Percentiles rank a stretch among this genome's conserved stretches.
These are phyloP conservation scores for Saprolegnia diclina DNA, from an alignment of 352 stramenopile species.

Conservation along the genomic window DNA sequence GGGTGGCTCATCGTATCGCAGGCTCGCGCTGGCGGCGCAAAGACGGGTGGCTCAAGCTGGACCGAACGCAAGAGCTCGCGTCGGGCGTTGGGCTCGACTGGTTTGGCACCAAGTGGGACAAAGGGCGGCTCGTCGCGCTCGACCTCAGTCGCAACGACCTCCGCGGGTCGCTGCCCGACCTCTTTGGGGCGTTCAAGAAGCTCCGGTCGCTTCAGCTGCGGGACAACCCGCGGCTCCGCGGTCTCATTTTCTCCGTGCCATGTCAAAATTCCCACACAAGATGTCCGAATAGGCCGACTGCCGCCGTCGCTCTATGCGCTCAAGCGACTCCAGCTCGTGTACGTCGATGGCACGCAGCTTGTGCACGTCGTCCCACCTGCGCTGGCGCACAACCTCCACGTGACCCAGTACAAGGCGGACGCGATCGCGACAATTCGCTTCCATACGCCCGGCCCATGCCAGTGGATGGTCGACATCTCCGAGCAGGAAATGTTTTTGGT, in stretches of 20 bases:
- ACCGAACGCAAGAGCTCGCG: background rate
- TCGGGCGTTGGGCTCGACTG: background rate
- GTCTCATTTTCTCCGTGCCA: constrained; percentile 28
- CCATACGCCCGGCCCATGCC: constrained; percentile 32
- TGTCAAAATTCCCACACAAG: no score
- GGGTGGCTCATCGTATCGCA: background rate
- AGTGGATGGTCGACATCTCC: constrained; percentile 50
- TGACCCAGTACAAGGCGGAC: constrained; percentile 41
- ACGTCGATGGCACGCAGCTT: constrained; percentile 50
- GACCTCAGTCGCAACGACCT: constrained; percentile 51
- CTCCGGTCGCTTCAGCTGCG: constrained; percentile 54
- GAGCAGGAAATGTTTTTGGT: constrained; percentile 54
- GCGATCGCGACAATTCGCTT: constrained; percentile 40
- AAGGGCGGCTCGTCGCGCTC: constrained; percentile 53
- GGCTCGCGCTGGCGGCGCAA: constrained; percentile 5
- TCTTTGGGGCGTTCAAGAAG: constrained; percentile 40
- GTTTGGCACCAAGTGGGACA: constrained; percentile 47
- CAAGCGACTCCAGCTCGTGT: constrained; percentile 51
- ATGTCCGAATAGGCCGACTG: constrained; percentile 32
- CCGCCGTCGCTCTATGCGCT: constrained; percentile 17
- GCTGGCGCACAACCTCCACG: constrained; percentile 49
- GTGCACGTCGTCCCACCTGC: constrained; percentile 42
- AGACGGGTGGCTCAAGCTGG: constrained; percentile 11
- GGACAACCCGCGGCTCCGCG: constrained; percentile 44
- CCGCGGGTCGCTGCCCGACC: constrained; percentile 37